Evolutionary conservation across 2,329 filamentous ascomycete genomes (phyloP).

Genomic region (Shiraia bambusicola): DNA sequence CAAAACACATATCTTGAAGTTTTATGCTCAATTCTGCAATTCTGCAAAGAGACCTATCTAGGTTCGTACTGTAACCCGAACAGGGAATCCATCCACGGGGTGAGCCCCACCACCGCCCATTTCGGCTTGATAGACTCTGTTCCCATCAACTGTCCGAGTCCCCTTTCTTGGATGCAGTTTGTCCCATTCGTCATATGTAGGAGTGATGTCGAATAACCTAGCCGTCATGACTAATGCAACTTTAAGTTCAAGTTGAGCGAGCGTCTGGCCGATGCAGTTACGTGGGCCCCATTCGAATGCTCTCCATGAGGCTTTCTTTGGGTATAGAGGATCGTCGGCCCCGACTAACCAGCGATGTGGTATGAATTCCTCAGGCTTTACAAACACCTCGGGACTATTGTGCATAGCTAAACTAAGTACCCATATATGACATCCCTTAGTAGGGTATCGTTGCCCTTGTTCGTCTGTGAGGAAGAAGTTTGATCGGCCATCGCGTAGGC

Average conservation of each 20-base stretch:
- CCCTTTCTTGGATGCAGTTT: constrained; percentile 9
- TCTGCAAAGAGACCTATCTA: no score
- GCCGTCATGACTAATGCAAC: constrained; percentile 8
- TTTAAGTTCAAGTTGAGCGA: constrained; percentile 37
- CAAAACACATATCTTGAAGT: no score
- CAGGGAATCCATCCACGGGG: constrained; percentile 37
- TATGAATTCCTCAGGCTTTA: constrained; percentile 16
- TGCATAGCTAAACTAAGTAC: constrained; percentile 16
- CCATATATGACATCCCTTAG: constrained; percentile 7
- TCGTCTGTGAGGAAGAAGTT: constrained; percentile 8
- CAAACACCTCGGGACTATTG: constrained; percentile 18
- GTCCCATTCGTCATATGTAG: constrained; percentile 18
- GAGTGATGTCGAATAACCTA: constrained; percentile 10
- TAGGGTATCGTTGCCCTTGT: constrained; percentile 13
- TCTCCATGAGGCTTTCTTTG: constrained; percentile 22
- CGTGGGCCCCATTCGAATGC: constrained; percentile 44
- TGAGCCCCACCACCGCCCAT: constrained; percentile 15
- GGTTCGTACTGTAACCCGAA: constrained; percentile 24
- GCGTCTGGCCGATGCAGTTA: constrained; percentile 42
- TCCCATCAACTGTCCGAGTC: constrained; percentile 15
- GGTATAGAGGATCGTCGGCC: constrained; percentile 7
- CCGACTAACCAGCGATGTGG: constrained; percentile 25
- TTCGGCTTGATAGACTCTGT: constrained; percentile 18
- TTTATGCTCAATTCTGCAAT: no score
- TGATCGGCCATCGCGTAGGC: constrained; percentile 13